phyloP scores from a whole-genome alignment of 306 rosid species.

The Oxytropis ochrocephala region DNA sequence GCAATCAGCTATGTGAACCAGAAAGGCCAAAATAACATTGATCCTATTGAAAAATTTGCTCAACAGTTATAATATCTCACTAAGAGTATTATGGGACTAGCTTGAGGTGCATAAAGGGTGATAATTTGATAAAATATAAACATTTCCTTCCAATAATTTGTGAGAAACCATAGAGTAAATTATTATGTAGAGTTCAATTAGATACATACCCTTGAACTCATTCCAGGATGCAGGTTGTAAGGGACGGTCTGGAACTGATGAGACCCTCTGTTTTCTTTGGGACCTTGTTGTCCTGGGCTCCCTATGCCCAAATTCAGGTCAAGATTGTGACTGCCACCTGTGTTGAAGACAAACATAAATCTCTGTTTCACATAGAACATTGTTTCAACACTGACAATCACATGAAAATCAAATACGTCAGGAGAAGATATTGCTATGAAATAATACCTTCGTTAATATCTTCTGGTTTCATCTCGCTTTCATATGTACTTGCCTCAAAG shows the following conservation, averaged over 20 bases:
- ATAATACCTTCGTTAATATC: conserved; percentile 59
- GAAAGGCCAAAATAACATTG: neutral
- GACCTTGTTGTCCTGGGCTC: conserved; percentile 42
- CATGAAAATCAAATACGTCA: neutral
- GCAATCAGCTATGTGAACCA: neutral
- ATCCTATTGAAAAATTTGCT: neutral
- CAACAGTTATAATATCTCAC: neutral
- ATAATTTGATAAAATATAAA: neutral
- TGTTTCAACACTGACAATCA: neutral
- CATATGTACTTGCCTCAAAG: conserved; percentile 81
- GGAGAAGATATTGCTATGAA: neutral
- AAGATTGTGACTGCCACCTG: conserved; percentile 69
- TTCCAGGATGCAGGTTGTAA: conserved; percentile 36
- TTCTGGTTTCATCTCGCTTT: conserved; percentile 52
- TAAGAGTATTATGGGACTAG: conserved; percentile 9
- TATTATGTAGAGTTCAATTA: neutral
- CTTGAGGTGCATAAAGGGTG: neutral
- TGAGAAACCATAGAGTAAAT: conserved; percentile 1
- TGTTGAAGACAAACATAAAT: conserved; percentile 15
- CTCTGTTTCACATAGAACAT: neutral
- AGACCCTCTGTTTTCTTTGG: conserved; percentile 44
- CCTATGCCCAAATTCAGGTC: conserved; percentile 92
- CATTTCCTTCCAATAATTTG: neutral
- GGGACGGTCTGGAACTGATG: conserved; percentile 52
- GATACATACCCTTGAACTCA: conserved; percentile 65